phyloP scores from a whole-genome alignment of 2,329 filamentous ascomycete species.

The Parascedosporium putredinis region DNA sequence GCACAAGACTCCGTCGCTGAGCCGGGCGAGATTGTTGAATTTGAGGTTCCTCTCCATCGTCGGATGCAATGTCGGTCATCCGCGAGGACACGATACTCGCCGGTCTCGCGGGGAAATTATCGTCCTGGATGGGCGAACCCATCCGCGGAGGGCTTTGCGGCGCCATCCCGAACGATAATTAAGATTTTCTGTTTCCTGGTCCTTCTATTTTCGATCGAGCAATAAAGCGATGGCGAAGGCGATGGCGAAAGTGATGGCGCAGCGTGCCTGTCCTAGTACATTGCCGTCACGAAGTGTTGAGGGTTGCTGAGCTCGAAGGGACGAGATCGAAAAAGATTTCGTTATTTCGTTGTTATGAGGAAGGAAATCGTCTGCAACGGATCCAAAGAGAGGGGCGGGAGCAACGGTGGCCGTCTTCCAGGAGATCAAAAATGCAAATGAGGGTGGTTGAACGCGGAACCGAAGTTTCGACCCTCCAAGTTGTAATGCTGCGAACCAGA shows the following conservation, averaged over 20 bases:
- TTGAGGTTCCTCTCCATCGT: slow-evolving; percentile 39
- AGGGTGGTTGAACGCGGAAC: neutral
- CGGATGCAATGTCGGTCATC: slow-evolving; percentile 55
- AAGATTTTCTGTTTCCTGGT: too few species aligned
- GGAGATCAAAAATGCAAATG: neutral
- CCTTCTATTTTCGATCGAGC: too few species aligned
- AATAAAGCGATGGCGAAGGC: too few species aligned
- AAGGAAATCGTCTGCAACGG: too few species aligned
- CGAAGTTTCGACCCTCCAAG: neutral
- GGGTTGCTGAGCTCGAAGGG: too few species aligned
- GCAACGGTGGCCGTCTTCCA: neutral
- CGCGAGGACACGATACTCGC: slow-evolving; percentile 62
- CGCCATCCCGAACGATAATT: slow-evolving; percentile 11
- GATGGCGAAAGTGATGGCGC: too few species aligned
- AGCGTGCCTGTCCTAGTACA: neutral
- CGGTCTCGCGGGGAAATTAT: slow-evolving; percentile 28
- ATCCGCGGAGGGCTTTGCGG: slow-evolving; percentile 26
- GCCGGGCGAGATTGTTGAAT: slow-evolving; percentile 19
- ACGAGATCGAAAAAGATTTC: too few species aligned
- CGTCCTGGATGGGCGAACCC: neutral
- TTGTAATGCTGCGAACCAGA: neutral
- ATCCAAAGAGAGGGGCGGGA: slow-evolving; percentile 4
- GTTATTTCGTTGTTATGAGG: too few species aligned
- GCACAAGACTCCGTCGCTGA: slow-evolving; percentile 27
- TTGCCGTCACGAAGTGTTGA: neutral